Evolutionary conservation across 2,329 filamentous ascomycete genomes (phyloP).

Genomic region (Fonsecaea monophora): DNA sequence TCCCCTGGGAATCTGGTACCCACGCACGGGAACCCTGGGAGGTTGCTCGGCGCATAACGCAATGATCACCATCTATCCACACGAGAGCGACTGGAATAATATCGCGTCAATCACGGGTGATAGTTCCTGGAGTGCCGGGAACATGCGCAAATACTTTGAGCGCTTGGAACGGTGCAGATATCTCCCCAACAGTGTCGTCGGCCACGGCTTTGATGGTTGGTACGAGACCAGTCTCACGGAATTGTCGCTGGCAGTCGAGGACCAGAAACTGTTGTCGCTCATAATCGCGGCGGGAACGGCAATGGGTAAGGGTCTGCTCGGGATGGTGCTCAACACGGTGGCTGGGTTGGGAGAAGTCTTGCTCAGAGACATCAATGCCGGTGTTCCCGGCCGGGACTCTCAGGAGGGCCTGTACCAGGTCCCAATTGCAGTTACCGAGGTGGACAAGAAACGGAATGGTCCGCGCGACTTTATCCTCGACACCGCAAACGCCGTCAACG

Average conservation of each 20-base stretch:
- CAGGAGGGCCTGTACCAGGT: constrained; percentile 63
- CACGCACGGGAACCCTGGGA: constrained; percentile 63
- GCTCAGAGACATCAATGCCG: constrained; percentile 60
- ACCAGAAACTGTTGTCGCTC: constrained; percentile 62
- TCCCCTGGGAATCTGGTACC: constrained; percentile 64
- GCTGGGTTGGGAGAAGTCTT: constrained; percentile 56
- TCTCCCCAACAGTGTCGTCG: constrained; percentile 48
- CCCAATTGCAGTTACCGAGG: constrained; percentile 61
- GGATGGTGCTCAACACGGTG: constrained; percentile 50
- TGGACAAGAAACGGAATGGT: constrained; percentile 57
- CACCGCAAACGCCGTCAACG: constrained; percentile 57
- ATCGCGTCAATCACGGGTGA: constrained; percentile 67
- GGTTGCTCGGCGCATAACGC: constrained; percentile 69
- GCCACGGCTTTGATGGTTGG: constrained; percentile 67
- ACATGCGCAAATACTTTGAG: constrained; percentile 65
- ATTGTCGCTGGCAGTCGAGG: constrained; percentile 58
- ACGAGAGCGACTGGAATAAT: constrained; percentile 65
- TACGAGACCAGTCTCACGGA: constrained; percentile 59
- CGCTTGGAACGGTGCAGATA: constrained; percentile 63
- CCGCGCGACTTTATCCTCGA: constrained; percentile 63
- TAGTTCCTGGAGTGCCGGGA: constrained; percentile 61
- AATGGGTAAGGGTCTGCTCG: constrained; percentile 53
- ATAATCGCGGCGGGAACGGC: constrained; percentile 61
- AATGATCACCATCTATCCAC: constrained; percentile 64
- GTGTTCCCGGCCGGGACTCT: constrained; percentile 54